Evolutionary conservation across 148 eudicot species (phyloP).

Genomic region (Polygonum aviculare): DNA sequence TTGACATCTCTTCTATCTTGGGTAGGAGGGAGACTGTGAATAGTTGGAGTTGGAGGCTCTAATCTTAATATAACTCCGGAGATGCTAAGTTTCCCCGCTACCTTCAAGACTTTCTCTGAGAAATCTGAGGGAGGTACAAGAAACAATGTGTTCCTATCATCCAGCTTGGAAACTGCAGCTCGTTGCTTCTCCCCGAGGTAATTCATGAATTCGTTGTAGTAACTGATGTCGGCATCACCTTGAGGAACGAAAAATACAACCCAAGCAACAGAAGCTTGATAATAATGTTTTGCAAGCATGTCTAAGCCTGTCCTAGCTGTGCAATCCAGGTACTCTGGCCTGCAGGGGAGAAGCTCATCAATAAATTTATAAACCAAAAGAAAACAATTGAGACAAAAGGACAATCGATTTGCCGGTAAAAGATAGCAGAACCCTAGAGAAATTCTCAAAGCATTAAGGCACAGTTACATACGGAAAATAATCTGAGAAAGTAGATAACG

Average conservation of each 20-base stretch:
- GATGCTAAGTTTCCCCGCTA: constrained; percentile 78
- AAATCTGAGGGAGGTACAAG: constrained; percentile 90
- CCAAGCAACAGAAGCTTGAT: constrained; percentile 68
- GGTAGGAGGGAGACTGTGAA: constrained; percentile 25
- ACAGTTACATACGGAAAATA: not conserved
- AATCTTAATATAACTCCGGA: constrained; percentile 73
- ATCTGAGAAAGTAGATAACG: not conserved
- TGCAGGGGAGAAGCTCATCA: constrained; percentile 22
- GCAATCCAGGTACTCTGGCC: constrained; percentile 79
- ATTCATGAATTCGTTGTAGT: constrained; percentile 72
- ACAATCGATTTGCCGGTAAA: too few species aligned
- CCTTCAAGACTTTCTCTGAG: constrained; percentile 74
- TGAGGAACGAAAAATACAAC: constrained; percentile 81
- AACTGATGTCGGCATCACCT: constrained; percentile 63
- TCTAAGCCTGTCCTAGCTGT: constrained; percentile 80
- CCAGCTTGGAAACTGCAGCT: constrained; percentile 83
- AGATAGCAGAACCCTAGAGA: too few species aligned
- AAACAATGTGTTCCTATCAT: constrained; percentile 61
- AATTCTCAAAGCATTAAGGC: too few species aligned
- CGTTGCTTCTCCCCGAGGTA: constrained; percentile 72
- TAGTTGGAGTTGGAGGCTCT: constrained; percentile 41
- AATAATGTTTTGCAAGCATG: constrained; percentile 83
- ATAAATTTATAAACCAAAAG: not conserved
- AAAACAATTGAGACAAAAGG: not conserved
- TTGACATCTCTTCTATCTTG: constrained; percentile 27